Evolutionary conservation across 108 stramenopile species (phyloP).

Genomic region (Parietichytrium sp.): DNA sequence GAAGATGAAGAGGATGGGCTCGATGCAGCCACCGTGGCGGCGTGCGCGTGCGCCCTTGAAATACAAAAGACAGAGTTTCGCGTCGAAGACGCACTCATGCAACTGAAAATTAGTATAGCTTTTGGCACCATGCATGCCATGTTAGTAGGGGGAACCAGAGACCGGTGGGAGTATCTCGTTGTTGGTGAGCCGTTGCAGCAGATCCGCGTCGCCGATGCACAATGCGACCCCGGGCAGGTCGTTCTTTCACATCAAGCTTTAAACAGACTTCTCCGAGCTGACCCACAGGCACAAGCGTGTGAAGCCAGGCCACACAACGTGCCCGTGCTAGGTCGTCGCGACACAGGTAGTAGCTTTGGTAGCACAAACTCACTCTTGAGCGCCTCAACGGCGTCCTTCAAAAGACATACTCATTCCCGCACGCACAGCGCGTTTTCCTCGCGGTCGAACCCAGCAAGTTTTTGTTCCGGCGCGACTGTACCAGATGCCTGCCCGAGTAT

Average conservation of each 20-base stretch:
- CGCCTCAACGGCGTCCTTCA: no score
- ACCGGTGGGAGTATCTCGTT: constrained; percentile 30
- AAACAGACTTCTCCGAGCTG: no score
- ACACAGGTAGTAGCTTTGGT: no score
- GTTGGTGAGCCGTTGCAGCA: constrained; percentile 25
- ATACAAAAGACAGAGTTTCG: background rate
- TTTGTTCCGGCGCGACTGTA: no score
- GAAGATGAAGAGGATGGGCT: background rate
- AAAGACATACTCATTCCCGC: no score
- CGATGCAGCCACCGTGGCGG: background rate
- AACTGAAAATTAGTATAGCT: background rate
- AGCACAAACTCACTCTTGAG: no score
- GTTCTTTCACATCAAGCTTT: background rate
- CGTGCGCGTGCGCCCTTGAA: constrained; percentile 20
- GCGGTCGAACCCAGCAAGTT: no score
- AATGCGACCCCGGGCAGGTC: background rate
- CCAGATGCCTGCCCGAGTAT: no score
- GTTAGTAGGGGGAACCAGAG: background rate
- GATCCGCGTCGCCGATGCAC: background rate
- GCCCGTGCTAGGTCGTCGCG: no score
- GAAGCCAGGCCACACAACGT: no score
- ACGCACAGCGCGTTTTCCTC: no score
- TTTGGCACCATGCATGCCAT: constrained; percentile 10
- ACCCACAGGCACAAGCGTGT: no score
- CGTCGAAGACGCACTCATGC: background rate